Base-by-base conservation (phyloP, 2,329 filamentous ascomycete genomes). In the Aspergillus sp. region DNA sequence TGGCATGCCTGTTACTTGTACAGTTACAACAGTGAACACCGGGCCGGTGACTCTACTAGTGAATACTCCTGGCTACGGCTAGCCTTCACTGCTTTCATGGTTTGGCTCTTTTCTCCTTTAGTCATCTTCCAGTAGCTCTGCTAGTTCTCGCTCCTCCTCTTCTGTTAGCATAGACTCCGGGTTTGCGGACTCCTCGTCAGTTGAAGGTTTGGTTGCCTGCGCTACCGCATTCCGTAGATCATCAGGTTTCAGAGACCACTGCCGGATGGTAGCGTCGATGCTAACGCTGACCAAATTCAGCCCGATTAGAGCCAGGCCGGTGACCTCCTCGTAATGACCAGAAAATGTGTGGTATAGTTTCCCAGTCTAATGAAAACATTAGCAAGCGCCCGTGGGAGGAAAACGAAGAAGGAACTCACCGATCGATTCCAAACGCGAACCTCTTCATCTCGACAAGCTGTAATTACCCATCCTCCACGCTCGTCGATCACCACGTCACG, bases 321-420 rank as follows among this genome's bases (percentile, higher is more conserved):
- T 97, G 13, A 99, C 88, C 74, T 98, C 95, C 69, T 99, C 92
- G 70, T 86, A 98, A 76, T 99, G 95, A 0, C 95, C 95, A 39
- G 85, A 83, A 60, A 93, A 87, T 7, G 83, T 83, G 72, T 89
- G 89, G 69, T 89, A 83, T 33, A 96, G 78, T 70, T 88, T 86
- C 4, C 90, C 91, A 8, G 86, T 88, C 60, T 86, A 70, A 40
- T 20, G 12, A 37, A 34, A n/a, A 24, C 27, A 48, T 37, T 17
- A 44, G 47, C 24, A 44, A 41, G 46, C 5, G 13, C 27, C 4
- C 22, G 17, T 12, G 34, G 5, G 17, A 52, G 22, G 30, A 8
- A 48, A 3, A 53, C 13, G 15, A 33, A 17, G 17, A 19, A 7
- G 15, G n/a, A 48, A 70, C 77, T 62, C 66, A 80, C 79, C 41